Evolutionary conservation across 805 yeast species (phyloP).

Genomic region (Deakozyma indianensis): DNA sequence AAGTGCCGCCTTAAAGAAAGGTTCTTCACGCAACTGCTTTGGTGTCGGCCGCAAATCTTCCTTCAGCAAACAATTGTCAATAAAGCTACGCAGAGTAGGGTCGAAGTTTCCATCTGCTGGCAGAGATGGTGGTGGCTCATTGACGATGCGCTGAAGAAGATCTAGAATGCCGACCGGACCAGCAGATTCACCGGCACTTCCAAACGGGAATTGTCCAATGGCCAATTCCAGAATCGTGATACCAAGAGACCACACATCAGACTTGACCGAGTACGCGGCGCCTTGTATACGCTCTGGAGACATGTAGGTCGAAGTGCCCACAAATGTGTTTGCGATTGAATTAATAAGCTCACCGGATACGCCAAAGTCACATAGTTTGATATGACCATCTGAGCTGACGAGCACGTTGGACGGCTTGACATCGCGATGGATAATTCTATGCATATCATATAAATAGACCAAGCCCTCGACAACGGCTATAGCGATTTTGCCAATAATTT

Average conservation of each 20-base stretch:
- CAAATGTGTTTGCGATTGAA: constrained; percentile 94
- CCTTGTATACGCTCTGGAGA: constrained; percentile 98
- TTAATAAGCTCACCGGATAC: constrained; percentile 84
- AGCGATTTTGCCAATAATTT: constrained; percentile 58
- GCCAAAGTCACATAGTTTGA: constrained; percentile 93
- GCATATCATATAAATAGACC: constrained; percentile 64
- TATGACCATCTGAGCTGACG: constrained; percentile 71
- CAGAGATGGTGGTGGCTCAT: constrained; percentile 77
- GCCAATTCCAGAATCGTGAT: constrained; percentile 80
- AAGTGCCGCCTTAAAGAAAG: neutral
- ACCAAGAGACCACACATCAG: constrained; percentile 96
- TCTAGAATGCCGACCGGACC: constrained; percentile 79
- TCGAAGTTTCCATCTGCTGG: constrained; percentile 19
- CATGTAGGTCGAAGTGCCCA: constrained; percentile 96
- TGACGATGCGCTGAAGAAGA: constrained; percentile 79
- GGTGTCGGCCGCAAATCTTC: constrained; percentile 1
- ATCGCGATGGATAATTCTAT: constrained; percentile 87
- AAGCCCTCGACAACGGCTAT: constrained; percentile 69
- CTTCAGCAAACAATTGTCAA: neutral
- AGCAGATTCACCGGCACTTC: constrained; percentile 9
- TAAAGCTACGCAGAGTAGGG: neutral
- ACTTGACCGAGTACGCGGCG: constrained; percentile 80
- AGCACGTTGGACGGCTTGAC: constrained; percentile 91
- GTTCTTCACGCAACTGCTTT: neutral
- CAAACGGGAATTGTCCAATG: constrained; percentile 68